Conservation (phyloP, 306 rosid species). For the Parietaria judaica region DNA sequence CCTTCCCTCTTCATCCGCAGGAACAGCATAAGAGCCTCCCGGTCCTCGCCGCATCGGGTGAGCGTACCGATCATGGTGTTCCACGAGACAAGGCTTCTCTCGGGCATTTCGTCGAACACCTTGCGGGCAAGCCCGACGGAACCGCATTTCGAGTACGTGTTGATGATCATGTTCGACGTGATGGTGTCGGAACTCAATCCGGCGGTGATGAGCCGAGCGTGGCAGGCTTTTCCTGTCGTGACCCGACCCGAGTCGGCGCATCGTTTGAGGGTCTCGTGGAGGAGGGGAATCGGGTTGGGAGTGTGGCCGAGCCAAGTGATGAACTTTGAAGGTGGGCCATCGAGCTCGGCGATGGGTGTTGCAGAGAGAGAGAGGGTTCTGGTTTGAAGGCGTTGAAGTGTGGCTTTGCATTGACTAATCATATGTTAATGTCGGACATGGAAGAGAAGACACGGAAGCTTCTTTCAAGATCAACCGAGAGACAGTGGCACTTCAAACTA, state of each 20-base stretch:
- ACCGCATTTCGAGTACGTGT: conserved; percentile 67
- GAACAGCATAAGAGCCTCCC: conserved; percentile 53
- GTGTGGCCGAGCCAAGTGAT: conserved; percentile 19
- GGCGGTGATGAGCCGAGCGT: conserved; percentile 44
- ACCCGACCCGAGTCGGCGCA: conserved; percentile 40
- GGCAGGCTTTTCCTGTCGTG: conserved; percentile 53
- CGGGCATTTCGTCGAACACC: conserved; percentile 56
- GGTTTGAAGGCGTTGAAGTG: neutral
- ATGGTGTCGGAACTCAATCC: conserved; percentile 43
- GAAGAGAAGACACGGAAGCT: too few species aligned
- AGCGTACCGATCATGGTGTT: conserved; percentile 75
- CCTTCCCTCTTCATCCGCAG: conserved; percentile 65
- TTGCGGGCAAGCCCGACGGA: conserved; percentile 39
- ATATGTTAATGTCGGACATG: too few species aligned
- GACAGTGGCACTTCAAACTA: too few species aligned
- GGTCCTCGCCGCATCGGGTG: conserved; percentile 40
- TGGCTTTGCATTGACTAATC: neutral
- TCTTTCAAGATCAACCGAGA: too few species aligned
- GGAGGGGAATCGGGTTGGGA: conserved; percentile 22
- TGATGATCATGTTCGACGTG: conserved; percentile 69
- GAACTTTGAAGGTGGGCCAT: conserved; percentile 14
- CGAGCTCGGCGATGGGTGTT: conserved; percentile 21
- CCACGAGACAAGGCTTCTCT: conserved; percentile 74
- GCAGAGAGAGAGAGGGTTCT: conserved; percentile 38
- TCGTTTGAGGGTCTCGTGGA: conserved; percentile 49